Evolutionary conservation across 1,139 yeast genomes (phyloP).

Genomic region (Pichia sp.): DNA sequence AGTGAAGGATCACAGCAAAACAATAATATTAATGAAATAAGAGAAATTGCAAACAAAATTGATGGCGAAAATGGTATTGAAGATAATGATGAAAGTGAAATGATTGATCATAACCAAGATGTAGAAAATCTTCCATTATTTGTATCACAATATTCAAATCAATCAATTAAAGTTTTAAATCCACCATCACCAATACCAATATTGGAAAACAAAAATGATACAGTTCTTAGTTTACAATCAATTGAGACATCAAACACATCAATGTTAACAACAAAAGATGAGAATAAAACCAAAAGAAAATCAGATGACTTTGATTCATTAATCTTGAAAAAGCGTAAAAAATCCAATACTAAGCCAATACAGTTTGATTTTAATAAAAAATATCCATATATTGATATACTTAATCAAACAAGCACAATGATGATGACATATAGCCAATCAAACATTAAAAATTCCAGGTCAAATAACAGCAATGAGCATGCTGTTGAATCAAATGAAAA

Average conservation of each 20-base stretch:
- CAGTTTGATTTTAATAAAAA: constrained; percentile 2
- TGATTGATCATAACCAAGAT: neutral
- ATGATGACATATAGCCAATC: neutral
- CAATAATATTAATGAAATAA: neutral
- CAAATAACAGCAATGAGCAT: too few relatives aligned
- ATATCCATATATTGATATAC: constrained; percentile 9
- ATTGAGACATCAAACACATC: neutral
- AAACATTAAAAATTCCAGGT: neutral
- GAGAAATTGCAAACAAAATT: neutral
- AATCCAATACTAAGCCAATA: neutral
- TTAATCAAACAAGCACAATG: constrained; percentile 6
- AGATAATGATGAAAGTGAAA: neutral
- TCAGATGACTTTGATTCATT: constrained; percentile 3
- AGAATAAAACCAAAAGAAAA: neutral
- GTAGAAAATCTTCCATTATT: neutral
- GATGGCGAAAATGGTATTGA: neutral
- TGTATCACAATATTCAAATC: neutral
- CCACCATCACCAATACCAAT: neutral
- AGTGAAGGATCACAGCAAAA: neutral
- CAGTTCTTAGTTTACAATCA: neutral
- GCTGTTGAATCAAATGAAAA: neutral
- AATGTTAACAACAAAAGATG: neutral
- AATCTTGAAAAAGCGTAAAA: neutral
- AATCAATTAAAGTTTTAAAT: neutral
- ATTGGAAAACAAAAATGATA: neutral